Conservation (phyloP, 202 grass and related monocot species). For the Schoenoplectus tabernaemontani region DNA sequence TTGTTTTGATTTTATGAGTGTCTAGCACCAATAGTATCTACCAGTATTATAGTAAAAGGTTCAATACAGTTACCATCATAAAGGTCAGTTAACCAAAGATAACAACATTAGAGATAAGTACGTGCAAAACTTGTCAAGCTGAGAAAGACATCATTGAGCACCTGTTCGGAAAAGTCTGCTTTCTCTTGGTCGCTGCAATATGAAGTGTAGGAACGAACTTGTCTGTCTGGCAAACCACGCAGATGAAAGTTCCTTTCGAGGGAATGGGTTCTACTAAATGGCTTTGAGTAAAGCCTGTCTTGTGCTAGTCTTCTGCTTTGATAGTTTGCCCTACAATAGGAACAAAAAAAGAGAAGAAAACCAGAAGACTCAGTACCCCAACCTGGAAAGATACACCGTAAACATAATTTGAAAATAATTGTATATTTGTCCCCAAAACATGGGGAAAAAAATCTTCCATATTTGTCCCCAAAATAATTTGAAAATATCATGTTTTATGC, state of each 20-base stretch:
- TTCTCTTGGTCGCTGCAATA: conserved; percentile 24
- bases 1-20: not conserved
- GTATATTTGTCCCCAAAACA: no score
- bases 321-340: conserved; percentile 41
- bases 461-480: not conserved
- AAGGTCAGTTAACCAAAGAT: not conserved
- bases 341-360: not conserved
- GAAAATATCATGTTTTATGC: not conserved
- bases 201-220: conserved; percentile 34
- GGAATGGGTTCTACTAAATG: conserved; percentile 12
- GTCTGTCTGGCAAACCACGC: conserved; percentile 22
- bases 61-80: not conserved
- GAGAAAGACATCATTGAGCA: conserved; percentile 4
- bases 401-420: no score
- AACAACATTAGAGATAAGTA: not conserved
- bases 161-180: conserved; percentile 30
- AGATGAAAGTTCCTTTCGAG: conserved; percentile 2
- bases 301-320: conserved; percentile 10
- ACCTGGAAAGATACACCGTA: no score
- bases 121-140: not conserved
- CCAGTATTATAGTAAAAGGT: not conserved
- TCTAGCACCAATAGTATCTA: not conserved
- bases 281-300: conserved; percentile 17
- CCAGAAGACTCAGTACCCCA: no score
- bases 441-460: not conserved